A percentile compares a stretch with the other conserved stretches of the same genome.
Evolutionary conservation across 2,329 filamentous ascomycete genomes (phyloP).

Genomic region (Simplicillium sp.): DNA sequence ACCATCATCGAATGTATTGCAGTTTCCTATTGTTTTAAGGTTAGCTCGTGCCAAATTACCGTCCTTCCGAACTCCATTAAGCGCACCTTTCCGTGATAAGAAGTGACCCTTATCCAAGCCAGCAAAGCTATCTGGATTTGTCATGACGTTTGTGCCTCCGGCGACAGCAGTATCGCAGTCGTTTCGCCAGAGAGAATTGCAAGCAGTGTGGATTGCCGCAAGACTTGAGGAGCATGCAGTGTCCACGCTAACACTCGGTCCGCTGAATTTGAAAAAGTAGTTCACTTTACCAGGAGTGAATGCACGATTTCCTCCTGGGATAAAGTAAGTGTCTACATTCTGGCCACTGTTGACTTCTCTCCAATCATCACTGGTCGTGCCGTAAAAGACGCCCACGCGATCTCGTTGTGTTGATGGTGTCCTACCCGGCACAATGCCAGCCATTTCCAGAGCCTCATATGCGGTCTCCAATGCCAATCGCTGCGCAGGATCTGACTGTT

Average conservation of each 20-base stretch:
- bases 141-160: constrained; percentile 68
- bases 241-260: constrained; percentile 21
- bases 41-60: no score
- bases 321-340: constrained; percentile 47
- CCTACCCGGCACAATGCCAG: constrained; percentile 56
- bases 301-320: constrained; percentile 39
- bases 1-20: constrained; percentile 66
- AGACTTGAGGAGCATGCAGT: constrained; percentile 28
- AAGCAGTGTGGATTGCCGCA: constrained; percentile 15
- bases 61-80: no score
- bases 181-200: constrained; percentile 25
- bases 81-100: no score
- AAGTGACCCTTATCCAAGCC: constrained; percentile 70
- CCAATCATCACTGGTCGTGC: constrained; percentile 70
- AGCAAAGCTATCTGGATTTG: constrained; percentile 72
- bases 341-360: constrained; percentile 67
- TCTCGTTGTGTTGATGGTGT: constrained; percentile 49
- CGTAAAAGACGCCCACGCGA: constrained; percentile 63
- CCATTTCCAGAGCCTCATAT: constrained; percentile 70
- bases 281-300: constrained; percentile 56
- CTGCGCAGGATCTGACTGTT: constrained; percentile 66
- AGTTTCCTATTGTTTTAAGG: constrained; percentile 19
- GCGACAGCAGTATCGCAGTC: constrained; percentile 71
- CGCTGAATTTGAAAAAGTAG: constrained; percentile 34
- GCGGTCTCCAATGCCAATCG: constrained; percentile 61